These are phyloP conservation scores for Aspergillus mulundensis DNA, from an alignment of 495 filamentous ascomycete genomes.

Conservation along the genomic window DNA sequence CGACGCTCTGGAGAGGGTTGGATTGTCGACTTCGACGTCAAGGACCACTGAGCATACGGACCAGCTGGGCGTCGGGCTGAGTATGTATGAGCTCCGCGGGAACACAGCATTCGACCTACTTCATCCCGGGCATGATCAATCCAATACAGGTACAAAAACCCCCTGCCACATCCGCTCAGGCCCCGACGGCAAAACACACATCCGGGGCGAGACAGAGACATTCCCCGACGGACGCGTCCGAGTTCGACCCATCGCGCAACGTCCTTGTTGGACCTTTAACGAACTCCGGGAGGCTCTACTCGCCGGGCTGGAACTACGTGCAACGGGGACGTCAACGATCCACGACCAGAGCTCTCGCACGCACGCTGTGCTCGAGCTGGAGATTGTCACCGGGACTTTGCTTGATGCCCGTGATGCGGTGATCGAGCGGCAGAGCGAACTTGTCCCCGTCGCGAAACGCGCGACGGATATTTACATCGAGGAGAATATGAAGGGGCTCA, in stretches of 20 bases:
- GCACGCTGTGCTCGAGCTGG: slow-evolving; percentile 25
- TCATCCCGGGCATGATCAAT: slow-evolving; percentile 8
- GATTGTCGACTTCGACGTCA: not conserved
- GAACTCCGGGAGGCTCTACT: slow-evolving; percentile 13
- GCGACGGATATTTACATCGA: slow-evolving; percentile 26
- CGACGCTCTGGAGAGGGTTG: no score
- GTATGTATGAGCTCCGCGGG: slow-evolving; percentile 24
- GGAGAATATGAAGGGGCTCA: slow-evolving; percentile 11
- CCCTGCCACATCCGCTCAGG: slow-evolving; percentile 25
- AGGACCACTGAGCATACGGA: no score
- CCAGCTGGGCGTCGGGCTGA: slow-evolving; percentile 20
- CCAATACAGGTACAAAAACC: no score
- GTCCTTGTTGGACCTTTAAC: slow-evolving; percentile 25
- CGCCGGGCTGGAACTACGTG: slow-evolving; percentile 12
- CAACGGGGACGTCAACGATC: slow-evolving; percentile 21
- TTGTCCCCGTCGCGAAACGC: slow-evolving; percentile 23
- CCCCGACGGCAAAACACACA: slow-evolving; percentile 15
- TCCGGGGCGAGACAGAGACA: slow-evolving; percentile 25
- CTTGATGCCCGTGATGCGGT: slow-evolving; percentile 19
- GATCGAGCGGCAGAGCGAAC: slow-evolving; percentile 21
- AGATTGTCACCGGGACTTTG: slow-evolving; percentile 17
- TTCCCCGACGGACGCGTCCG: slow-evolving; percentile 22
- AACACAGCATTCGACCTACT: slow-evolving; percentile 26
- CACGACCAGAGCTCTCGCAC: slow-evolving; percentile 29
- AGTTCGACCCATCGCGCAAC: slow-evolving; percentile 20